Evolutionary conservation across 345 rosid species (phyloP).

Genomic region (Carallia pectinifolia): DNA sequence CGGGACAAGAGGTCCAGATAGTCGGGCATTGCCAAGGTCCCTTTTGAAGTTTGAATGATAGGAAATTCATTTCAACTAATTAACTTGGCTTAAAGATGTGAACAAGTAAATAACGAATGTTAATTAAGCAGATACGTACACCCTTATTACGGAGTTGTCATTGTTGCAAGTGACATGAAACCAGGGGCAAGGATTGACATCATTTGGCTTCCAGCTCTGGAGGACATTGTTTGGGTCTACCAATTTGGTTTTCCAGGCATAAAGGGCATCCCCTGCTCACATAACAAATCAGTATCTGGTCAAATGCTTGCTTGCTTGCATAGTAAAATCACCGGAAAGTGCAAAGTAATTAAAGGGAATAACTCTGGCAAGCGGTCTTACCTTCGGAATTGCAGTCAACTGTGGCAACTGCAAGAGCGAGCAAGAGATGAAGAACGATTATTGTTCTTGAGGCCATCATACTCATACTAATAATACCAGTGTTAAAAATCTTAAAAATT

Average conservation of each 20-base stretch:
- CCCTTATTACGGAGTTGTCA: constrained; percentile 21
- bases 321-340: no score
- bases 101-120: not conserved
- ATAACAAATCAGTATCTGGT: no score
- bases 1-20: constrained; percentile 44
- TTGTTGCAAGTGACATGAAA: constrained; percentile 38
- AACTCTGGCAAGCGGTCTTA: not conserved
- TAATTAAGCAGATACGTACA: constrained; percentile 25
- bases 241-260: constrained; percentile 26
- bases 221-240: constrained; percentile 39
- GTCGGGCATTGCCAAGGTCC: constrained; percentile 42
- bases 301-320: not conserved
- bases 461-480: not conserved
- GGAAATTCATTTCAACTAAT: not conserved
- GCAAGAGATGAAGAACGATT: not conserved
- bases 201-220: constrained; percentile 43
- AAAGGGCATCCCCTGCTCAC: constrained; percentile 35
- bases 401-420: constrained; percentile 5
- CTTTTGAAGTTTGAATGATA: constrained; percentile 19
- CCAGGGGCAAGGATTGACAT: constrained; percentile 50
- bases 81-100: not conserved
- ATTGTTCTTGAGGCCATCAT: constrained; percentile 1
- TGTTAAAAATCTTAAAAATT: no score
- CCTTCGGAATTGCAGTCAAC: constrained; percentile 32
- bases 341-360: not conserved